These are phyloP conservation scores for Chaetomium tenue DNA, from an alignment of 495 filamentous ascomycete species.

Conservation along the genomic window DNA sequence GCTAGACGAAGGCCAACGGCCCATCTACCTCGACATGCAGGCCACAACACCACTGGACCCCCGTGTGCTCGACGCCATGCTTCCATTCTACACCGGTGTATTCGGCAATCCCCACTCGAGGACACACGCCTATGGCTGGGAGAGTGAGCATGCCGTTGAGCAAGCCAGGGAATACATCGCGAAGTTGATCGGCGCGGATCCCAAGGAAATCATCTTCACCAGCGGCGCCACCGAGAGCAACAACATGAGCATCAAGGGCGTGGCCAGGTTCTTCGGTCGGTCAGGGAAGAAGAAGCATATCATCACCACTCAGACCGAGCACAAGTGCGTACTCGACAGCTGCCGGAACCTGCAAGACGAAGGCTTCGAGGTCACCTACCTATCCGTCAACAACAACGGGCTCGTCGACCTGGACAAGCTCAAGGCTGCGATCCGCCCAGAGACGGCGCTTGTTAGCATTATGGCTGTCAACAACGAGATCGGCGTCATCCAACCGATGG, in stretches of 20 bases:
- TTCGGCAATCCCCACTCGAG: conserved; percentile 98
- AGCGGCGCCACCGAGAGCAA: conserved; percentile 98
- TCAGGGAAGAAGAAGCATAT: conserved; percentile 97
- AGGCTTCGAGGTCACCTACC: conserved; percentile 92
- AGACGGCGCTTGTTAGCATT: conserved; percentile 88
- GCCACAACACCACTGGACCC: conserved; percentile 96
- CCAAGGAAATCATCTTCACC: conserved; percentile 98
- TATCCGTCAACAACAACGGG: conserved; percentile 83
- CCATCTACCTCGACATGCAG: conserved; percentile 98
- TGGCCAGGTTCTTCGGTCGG: conserved; percentile 88
- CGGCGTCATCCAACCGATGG: conserved; percentile 92
- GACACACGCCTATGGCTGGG: conserved; percentile 98
- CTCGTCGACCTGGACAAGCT: conserved; percentile 80
- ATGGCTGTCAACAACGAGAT: conserved; percentile 99
- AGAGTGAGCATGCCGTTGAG: conserved; percentile 91
- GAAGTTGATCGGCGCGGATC: conserved; percentile 82
- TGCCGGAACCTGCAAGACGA: conserved; percentile 96
- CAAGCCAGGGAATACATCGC: conserved; percentile 80
- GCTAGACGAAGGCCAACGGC: conserved; percentile 90
- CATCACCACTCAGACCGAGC: conserved; percentile 94
- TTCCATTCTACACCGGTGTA: conserved; percentile 87
- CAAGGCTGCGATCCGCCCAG: conserved; percentile 86
- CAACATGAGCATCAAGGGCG: conserved; percentile 99
- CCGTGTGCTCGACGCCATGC: conserved; percentile 92
- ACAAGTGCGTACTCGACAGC: conserved; percentile 98